These are phyloP conservation scores for Annulohypoxylon maeteangense DNA, from an alignment of 495 filamentous ascomycete genomes.

Conservation along the genomic window DNA sequence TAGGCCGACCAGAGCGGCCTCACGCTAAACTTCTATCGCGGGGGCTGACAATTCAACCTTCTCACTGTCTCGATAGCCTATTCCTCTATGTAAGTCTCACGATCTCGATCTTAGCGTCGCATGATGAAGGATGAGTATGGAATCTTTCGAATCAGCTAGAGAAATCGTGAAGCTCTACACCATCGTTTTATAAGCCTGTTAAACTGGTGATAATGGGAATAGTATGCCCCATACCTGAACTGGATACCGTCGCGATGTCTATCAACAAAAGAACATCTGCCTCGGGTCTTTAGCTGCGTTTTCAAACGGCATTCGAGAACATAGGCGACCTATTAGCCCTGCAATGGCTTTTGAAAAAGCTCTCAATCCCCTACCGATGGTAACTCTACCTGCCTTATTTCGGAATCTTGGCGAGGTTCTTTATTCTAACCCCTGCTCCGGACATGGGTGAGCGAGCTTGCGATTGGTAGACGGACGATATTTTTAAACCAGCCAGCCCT, in stretches of 20 bases:
- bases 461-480: conserved; percentile 31
- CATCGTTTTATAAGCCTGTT: background rate
- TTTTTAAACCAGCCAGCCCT: conserved; percentile 40
- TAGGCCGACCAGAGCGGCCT: background rate
- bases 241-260: background rate
- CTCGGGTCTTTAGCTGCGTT: background rate
- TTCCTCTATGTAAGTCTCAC: background rate
- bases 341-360: conserved; percentile 8
- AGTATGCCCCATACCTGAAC: background rate
- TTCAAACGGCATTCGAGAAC: background rate
- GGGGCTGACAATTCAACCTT: background rate
- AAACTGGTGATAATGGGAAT: conserved; percentile 9
- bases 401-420: conserved; percentile 15
- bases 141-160: background rate
- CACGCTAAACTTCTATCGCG: background rate
- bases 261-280: conserved; percentile 2
- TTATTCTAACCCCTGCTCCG: conserved; percentile 14
- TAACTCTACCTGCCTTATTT: conserved; percentile 1
- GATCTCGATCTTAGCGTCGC: background rate
- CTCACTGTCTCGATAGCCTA: background rate
- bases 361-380: background rate
- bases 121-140: background rate
- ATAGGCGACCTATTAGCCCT: background rate
- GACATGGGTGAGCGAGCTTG: background rate
- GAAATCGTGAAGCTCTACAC: background rate